These are phyloP conservation scores for Phaeotremella fagi DNA, from an alignment of 768 basidiomycete species.

Conservation along the genomic window DNA sequence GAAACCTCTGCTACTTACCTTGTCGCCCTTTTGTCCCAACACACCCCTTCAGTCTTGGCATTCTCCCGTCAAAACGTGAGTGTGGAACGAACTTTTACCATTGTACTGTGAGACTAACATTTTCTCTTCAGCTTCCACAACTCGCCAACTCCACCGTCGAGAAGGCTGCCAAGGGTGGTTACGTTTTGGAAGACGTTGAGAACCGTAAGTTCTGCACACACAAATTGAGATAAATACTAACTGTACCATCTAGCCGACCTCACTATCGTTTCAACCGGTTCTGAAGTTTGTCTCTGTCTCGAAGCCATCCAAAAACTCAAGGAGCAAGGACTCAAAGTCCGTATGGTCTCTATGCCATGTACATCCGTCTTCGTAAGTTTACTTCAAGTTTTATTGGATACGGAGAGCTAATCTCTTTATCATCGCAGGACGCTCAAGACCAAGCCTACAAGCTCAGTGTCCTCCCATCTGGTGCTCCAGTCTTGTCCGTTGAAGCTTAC, in stretches of 20 bases:
- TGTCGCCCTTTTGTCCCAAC: slow-evolving; percentile 66
- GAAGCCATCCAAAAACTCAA: slow-evolving; percentile 79
- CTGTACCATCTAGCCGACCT: slow-evolving; percentile 59
- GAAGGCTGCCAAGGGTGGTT: slow-evolving; percentile 75
- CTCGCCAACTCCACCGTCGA: slow-evolving; percentile 83
- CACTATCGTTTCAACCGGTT: slow-evolving; percentile 83
- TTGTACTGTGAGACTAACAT: slow-evolving; percentile 64
- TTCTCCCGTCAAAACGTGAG: slow-evolving; percentile 43
- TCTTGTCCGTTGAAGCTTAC: slow-evolving; percentile 83
- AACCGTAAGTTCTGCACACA: slow-evolving; percentile 41
- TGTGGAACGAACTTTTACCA: not conserved
- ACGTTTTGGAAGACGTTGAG: slow-evolving; percentile 75
- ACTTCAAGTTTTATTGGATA: not conserved
- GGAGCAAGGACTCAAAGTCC: slow-evolving; percentile 69
- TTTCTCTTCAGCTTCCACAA: slow-evolving; percentile 68
- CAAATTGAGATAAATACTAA: no score
- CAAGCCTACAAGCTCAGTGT: slow-evolving; percentile 75
- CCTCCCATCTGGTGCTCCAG: slow-evolving; percentile 80
- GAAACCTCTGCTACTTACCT: slow-evolving; percentile 92
- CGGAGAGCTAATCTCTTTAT: not conserved
- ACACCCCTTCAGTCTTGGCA: slow-evolving; percentile 63
- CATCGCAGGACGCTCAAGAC: slow-evolving; percentile 64
- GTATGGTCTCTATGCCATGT: slow-evolving; percentile 83
- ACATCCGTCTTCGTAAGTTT: slow-evolving; percentile 63
- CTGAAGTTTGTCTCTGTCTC: slow-evolving; percentile 80